Conservation (phyloP, 1,284 basidiomycete species). For the Rhodotorula sp. region DNA sequence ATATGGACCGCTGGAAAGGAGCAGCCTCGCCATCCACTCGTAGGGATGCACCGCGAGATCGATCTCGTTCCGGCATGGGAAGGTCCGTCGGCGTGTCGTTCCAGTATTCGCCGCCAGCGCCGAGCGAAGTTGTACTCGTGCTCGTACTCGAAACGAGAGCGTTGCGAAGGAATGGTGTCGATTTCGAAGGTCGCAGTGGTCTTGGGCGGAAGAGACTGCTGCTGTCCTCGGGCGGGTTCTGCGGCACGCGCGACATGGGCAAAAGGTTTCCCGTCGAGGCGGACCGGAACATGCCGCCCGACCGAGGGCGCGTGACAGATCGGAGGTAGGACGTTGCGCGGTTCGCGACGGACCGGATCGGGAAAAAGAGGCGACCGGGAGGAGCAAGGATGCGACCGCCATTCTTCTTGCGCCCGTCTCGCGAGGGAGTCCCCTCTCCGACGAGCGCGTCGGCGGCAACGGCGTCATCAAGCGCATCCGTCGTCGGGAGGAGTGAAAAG, state of each 20-base stretch:
- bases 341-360: slow-evolving; percentile 19
- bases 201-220: slow-evolving; percentile 27
- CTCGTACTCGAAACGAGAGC: not conserved
- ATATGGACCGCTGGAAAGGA: slow-evolving; percentile 1
- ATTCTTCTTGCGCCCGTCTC: not conserved
- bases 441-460: slow-evolving; percentile 5
- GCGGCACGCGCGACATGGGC: slow-evolving; percentile 12
- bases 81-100: slow-evolving; percentile 25
- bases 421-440: slow-evolving; percentile 2
- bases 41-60: not conserved
- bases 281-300: slow-evolving; percentile 6
- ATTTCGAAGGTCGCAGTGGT: slow-evolving; percentile 25
- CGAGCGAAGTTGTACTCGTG: not conserved
- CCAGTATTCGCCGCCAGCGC: slow-evolving; percentile 13
- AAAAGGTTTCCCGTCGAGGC: slow-evolving; percentile 5
- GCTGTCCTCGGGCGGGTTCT: not conserved
- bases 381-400: not conserved
- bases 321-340: slow-evolving; percentile 22
- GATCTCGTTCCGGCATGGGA: not conserved
- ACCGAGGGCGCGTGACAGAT: not conserved
- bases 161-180: slow-evolving; percentile 34
- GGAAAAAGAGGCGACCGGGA: slow-evolving; percentile 9
- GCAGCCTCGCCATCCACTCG: not conserved
- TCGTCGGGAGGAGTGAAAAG: slow-evolving; percentile 29
- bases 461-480: not conserved